Percentiles rank a stretch among this genome's conserved stretches.
Evolutionary conservation across 441 rosid genomes (phyloP).

Genomic region (Erysimum cheiri): DNA sequence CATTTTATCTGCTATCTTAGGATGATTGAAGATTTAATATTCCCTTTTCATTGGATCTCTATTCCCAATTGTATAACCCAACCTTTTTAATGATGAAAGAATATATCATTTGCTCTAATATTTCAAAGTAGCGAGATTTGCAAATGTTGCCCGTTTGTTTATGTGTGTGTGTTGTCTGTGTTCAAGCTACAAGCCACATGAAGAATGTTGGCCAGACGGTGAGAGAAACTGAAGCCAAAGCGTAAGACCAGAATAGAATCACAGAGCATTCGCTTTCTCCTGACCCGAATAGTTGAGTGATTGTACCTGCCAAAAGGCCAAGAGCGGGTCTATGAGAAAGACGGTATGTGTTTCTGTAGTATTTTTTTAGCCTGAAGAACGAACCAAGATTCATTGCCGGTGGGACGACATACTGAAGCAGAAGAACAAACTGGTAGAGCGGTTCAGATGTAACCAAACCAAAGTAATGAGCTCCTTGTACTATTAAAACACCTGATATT

Average conservation of each 20-base stretch:
- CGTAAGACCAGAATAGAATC: slow-evolving; percentile 73
- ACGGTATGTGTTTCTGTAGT: background rate
- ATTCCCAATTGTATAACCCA: slow-evolving; percentile 36
- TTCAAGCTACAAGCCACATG: slow-evolving; percentile 69
- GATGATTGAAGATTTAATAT: slow-evolving; percentile 32
- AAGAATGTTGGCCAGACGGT: slow-evolving; percentile 77
- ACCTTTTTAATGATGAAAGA: slow-evolving; percentile 33
- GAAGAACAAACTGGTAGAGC: slow-evolving; percentile 66
- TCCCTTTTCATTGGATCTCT: slow-evolving; percentile 24
- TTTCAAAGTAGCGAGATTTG: slow-evolving; percentile 10
- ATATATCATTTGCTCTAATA: slow-evolving; percentile 11
- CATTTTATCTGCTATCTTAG: slow-evolving; percentile 37
- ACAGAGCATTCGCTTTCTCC: slow-evolving; percentile 82
- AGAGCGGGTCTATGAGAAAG: slow-evolving; percentile 7
- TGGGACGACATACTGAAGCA: slow-evolving; percentile 77
- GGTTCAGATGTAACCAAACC: slow-evolving; percentile 64
- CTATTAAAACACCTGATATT: slow-evolving; percentile 58
- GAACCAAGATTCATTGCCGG: slow-evolving; percentile 76
- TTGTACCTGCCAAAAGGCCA: slow-evolving; percentile 59
- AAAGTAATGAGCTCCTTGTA: slow-evolving; percentile 54
- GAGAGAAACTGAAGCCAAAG: slow-evolving; percentile 59
- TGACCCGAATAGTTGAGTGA: slow-evolving; percentile 65
- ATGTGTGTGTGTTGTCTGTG: background rate
- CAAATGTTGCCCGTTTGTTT: background rate
- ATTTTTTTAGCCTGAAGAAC: slow-evolving; percentile 35